A percentile compares a stretch with the other conserved stretches of the same genome.
Conservation (phyloP, 139 green algal genomes). For the Chlorella sp. region DNA sequence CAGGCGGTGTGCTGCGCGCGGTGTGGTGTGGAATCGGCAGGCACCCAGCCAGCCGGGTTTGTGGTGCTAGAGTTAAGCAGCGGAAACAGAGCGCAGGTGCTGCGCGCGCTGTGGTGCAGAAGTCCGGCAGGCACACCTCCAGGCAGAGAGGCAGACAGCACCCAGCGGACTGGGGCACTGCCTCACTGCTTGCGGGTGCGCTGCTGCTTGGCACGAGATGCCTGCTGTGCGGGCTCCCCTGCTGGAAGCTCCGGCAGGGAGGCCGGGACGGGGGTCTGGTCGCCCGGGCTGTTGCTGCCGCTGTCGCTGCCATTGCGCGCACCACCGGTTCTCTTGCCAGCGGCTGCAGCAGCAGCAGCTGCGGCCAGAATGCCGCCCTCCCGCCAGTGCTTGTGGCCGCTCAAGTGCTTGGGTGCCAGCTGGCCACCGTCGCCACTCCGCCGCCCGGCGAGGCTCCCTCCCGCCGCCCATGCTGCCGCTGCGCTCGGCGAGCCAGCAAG, state of each 20-base stretch:
- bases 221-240: background rate
- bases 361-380: background rate
- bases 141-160: no score
- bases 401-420: constrained; percentile 8
- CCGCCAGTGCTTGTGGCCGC: constrained; percentile 34
- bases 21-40: no score
- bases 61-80: no score
- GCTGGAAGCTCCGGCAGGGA: background rate
- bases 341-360: background rate
- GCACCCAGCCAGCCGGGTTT: background rate
- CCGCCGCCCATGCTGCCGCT: background rate
- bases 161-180: no score
- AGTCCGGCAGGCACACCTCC: no score
- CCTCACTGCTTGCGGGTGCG: background rate
- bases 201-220: background rate
- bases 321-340: background rate
- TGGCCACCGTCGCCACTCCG: background rate
- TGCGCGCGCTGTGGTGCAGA: no score
- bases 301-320: constrained; percentile 56
- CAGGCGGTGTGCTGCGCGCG: no score
- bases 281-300: constrained; percentile 60
- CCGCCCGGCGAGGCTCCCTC: no score
- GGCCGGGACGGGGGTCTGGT: constrained; percentile 1
- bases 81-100: background rate
- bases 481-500: background rate